phyloP scores from a whole-genome alignment of 306 rosid species.

The Dryas octopetala region DNA sequence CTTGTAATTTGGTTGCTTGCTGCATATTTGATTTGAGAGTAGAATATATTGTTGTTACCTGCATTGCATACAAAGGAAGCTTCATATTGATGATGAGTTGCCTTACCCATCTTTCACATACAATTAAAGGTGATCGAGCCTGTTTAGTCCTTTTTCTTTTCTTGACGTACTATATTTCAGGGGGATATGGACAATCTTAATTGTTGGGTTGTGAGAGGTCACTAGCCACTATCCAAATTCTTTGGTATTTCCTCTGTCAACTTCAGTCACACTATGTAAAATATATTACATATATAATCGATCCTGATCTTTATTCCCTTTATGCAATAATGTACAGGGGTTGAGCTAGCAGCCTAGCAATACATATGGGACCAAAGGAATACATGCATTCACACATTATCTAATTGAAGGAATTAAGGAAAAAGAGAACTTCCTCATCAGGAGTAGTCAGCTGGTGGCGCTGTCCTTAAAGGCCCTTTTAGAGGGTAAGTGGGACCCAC shows the following conservation, averaged over 20 bases:
- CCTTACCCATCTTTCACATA: slow-evolving; percentile 10
- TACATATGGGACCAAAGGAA: slow-evolving; percentile 24
- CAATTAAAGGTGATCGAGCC: background rate
- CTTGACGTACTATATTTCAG: slow-evolving; percentile 4
- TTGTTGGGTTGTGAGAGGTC: slow-evolving; percentile 10
- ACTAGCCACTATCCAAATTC: background rate
- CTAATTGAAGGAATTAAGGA: background rate
- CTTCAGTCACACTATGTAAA: slow-evolving; percentile 13
- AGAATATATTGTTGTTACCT: slow-evolving; percentile 24
- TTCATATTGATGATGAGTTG: slow-evolving; percentile 19
- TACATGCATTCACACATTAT: slow-evolving; percentile 8
- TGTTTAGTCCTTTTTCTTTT: slow-evolving; percentile 14
- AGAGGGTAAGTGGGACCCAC: slow-evolving; percentile 15
- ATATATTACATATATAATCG: background rate
- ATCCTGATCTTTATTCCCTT: slow-evolving; percentile 22
- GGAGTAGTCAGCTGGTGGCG: background rate
- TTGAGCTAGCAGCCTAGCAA: slow-evolving; percentile 4
- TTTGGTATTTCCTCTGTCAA: slow-evolving; percentile 44
- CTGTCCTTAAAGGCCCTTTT: slow-evolving; percentile 15
- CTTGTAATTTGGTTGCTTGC: slow-evolving; percentile 11
- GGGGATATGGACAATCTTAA: slow-evolving; percentile 27
- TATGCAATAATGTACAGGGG: slow-evolving; percentile 22
- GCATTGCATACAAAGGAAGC: slow-evolving; percentile 29
- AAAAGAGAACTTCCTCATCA: background rate
- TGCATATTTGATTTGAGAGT: slow-evolving; percentile 11